Evolutionary conservation across 2,329 filamentous ascomycete genomes (phyloP), one percentile per base, ranked within the genome.

Genomic region (Colletotrichum eleusines): DNA sequence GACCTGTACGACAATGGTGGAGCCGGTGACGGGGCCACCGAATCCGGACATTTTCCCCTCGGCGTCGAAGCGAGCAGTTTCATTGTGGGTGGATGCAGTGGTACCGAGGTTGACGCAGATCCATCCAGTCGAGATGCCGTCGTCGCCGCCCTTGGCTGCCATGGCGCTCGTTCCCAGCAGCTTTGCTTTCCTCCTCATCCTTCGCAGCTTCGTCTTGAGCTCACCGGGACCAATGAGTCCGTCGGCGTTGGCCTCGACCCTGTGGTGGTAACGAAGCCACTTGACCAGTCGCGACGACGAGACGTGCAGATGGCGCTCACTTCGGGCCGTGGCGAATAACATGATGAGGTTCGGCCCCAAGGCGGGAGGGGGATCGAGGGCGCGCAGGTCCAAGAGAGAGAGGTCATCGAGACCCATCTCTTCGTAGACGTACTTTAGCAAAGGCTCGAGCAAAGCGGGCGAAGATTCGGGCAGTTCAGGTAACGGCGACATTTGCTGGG

Each of bases 51-150:
- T 89, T 11, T 87, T 85, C 18, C 89, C 85, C 16, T 82, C 81
- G 20, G 83, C 82, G 26, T 86, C 84, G 46, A 86, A 77, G 33
- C 83, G 80, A 14, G 81, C 78, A 18, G 81, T 77, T 72, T 88
- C 85, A 11, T 78, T 77, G 20, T 78, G 76, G n/a, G 86, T 84
- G 28, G 88, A 87, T 53, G 91, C 88, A 1, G 94, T 86, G 20
- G 88, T 88, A 5, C 93, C 94, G 12, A 96, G 88, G 78, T 97
- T 97, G 72, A 98, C 93, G 80, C 96, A 99, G 26, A 99, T 92
- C 96, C 96, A 99, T 12, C 94, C 95, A 0, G 95, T 98, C 16
- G 92, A 91, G 63, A 97, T 93, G 2, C 95, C 95, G 77, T 98
- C 94, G 75, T 97, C 95, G 1, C 87, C 83, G 58, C 87, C 87